phyloP scores from a whole-genome alignment of 805 yeast species.

The Metschnikowia dekortorum region DNA sequence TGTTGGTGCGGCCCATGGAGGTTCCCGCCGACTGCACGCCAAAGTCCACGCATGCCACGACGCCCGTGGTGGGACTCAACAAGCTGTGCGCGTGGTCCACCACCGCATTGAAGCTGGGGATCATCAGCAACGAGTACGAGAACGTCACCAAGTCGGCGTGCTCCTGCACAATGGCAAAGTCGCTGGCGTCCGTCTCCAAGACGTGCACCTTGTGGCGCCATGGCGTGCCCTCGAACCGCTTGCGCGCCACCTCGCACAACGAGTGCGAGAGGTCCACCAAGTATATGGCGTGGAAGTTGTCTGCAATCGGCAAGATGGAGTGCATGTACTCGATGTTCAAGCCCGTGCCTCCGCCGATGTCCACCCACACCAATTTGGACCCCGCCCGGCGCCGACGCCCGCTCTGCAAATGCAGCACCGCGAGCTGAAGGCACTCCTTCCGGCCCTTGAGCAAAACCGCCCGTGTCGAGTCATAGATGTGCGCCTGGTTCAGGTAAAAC shows the following conservation, averaged over 20 bases:
- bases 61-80: conserved; percentile 51
- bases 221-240: conserved; percentile 43
- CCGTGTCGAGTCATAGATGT: conserved; percentile 71
- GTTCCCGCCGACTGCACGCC: conserved; percentile 70
- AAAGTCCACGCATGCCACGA: conserved; percentile 71
- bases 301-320: conserved; percentile 41
- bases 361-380: conserved; percentile 60
- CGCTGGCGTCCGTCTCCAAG: conserved; percentile 70
- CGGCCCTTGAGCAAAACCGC: conserved; percentile 65
- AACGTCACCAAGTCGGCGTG: conserved; percentile 72
- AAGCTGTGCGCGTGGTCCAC: conserved; percentile 59
- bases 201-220: conserved; percentile 57
- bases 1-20: conserved; percentile 62
- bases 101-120: conserved; percentile 76
- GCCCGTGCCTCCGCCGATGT: conserved; percentile 87
- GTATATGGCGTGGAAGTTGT: conserved; percentile 59
- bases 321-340: conserved; percentile 76
- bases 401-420: conserved; percentile 23
- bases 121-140: conserved; percentile 81
- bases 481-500: conserved; percentile 74
- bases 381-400: conserved; percentile 21
- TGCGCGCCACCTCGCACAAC: conserved; percentile 64
- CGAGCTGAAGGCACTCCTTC: conserved; percentile 55
- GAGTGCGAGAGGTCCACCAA: conserved; percentile 76
- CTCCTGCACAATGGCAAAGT: conserved; percentile 46